phyloP scores from a whole-genome alignment of 257 asterid genomes.

The Marsdenia floribunda region DNA sequence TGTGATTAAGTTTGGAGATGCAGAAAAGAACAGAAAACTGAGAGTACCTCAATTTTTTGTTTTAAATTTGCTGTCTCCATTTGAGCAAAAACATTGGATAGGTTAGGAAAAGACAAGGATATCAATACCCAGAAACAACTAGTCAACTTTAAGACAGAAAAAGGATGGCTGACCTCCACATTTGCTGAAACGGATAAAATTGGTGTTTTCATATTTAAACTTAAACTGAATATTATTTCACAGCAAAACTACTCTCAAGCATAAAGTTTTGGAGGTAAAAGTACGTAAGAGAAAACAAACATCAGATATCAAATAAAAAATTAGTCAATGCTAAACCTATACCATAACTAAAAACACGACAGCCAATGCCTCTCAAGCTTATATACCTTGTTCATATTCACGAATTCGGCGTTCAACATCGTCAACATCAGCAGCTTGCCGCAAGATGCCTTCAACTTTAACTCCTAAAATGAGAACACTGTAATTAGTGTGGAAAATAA shows the following conservation, averaged over 20 bases:
- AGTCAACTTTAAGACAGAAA: neutral
- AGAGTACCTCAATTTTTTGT: neutral
- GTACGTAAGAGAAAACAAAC: neutral
- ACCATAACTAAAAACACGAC: neutral
- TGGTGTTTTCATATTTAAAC: neutral
- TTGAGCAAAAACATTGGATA: neutral
- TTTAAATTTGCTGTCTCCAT: neutral
- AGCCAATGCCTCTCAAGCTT: constrained; percentile 14
- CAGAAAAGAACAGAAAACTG: neutral
- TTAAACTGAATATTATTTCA: neutral
- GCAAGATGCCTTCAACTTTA: constrained; percentile 83
- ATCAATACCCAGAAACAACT: neutral
- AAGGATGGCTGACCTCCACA: neutral
- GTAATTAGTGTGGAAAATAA: constrained; percentile 24
- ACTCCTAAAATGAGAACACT: constrained; percentile 50
- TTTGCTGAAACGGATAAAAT: neutral
- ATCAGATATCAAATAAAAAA: neutral
- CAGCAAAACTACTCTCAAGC: neutral
- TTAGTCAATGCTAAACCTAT: neutral
- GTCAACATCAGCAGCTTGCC: constrained; percentile 99
- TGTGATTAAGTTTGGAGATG: neutral
- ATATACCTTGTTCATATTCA: constrained; percentile 89
- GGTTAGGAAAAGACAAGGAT: neutral
- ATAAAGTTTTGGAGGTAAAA: neutral
- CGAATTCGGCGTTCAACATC: constrained; percentile 84